A percentile compares a stretch with the other conserved stretches of the same genome.
Evolutionary conservation across 2,329 filamentous ascomycete genomes (phyloP).

Genomic region (Blumeriella jaapii): DNA sequence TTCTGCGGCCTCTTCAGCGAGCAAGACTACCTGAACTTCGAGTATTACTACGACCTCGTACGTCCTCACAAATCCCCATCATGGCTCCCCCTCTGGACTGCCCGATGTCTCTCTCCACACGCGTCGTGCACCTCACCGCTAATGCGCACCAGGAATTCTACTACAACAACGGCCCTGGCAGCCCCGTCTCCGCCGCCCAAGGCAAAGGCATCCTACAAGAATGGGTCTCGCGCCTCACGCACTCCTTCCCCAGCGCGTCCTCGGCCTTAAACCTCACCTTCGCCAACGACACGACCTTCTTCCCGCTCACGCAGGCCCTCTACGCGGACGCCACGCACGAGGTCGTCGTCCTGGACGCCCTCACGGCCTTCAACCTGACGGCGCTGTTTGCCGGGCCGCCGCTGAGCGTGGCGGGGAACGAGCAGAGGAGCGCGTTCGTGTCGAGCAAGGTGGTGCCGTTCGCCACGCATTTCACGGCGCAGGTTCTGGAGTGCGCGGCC

Average conservation of each 20-base stretch:
- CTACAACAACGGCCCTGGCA: constrained; percentile 16
- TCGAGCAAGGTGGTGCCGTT: constrained; percentile 9
- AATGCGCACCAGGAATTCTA: constrained; percentile 23
- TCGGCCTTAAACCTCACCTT: constrained; percentile 17
- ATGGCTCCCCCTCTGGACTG: not conserved
- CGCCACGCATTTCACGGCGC: constrained; percentile 9
- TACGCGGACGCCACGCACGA: constrained; percentile 34
- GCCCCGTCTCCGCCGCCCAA: constrained; percentile 9
- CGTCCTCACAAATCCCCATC: not conserved
- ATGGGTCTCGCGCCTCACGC: constrained; percentile 9
- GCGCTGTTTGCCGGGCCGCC: constrained; percentile 8
- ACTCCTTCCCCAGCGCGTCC: constrained; percentile 20
- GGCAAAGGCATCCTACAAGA: constrained; percentile 11
- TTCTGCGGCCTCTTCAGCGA: constrained; percentile 33
- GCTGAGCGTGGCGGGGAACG: constrained; percentile 3
- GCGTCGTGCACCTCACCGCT: not conserved
- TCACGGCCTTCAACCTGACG: constrained; percentile 10
- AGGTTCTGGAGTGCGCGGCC: constrained; percentile 9
- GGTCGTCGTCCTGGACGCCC: constrained; percentile 20
- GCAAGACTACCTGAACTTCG: constrained; percentile 33
- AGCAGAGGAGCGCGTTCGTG: constrained; percentile 6
- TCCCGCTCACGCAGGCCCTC: constrained; percentile 33
- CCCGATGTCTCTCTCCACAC: not conserved
- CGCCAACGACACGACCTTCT: constrained; percentile 32
- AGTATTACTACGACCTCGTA: constrained; percentile 33